Evolutionary conservation across 2,329 filamentous ascomycete genomes (phyloP), one percentile per base, ranked within the genome.

Genomic region (Beauveria scarabaeidicola): DNA sequence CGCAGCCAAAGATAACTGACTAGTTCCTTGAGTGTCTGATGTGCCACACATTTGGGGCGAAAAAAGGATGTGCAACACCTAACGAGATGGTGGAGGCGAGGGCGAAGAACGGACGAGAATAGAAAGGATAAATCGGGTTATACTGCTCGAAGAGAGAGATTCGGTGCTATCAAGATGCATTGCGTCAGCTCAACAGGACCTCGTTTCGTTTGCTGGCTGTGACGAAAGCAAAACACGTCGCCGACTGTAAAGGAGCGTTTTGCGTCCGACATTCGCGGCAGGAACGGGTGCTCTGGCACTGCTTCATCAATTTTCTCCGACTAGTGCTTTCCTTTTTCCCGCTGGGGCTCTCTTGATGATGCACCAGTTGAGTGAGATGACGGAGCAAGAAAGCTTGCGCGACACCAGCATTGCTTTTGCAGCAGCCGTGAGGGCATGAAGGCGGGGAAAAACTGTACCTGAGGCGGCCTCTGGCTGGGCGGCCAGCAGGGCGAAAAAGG

Each of bases 281-380:
- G 53, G 19, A 32, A 32, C 38, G 21, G 21, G 43, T 21, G n/a
- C 13, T 23, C 32, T 40, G n/a, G 23, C 25, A 32, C 2, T 19
- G 17, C 13, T 52, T 38, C 19, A 5, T 36, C 47, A 11, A n/a
- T 50, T 38, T 43, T 25, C 5, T 29, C 17, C 51, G 5, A 4
- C 56, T 40, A 25, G 36, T 55, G 23, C 52, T 55, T 58, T 58
- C 38, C 56, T 58, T 58, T 58, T 58, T 58, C 38, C 54, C 56
- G 47, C 56, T 52, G 15, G 38, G 56, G 13, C 40, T 52, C 19
- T 51, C 21, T 43, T 46, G 56, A 46, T 38, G 27, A 27, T 29
- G 38, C 38, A 46, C n/a, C 40, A 27, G 19, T 36, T 32, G 7
- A n/a, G n/a, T 32, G 29, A 25, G 29, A 1, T 25, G 21, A 40